These are phyloP conservation scores for Xylaria sp. DNA, from an alignment of 2,329 filamentous ascomycete species.

Conservation along the genomic window DNA sequence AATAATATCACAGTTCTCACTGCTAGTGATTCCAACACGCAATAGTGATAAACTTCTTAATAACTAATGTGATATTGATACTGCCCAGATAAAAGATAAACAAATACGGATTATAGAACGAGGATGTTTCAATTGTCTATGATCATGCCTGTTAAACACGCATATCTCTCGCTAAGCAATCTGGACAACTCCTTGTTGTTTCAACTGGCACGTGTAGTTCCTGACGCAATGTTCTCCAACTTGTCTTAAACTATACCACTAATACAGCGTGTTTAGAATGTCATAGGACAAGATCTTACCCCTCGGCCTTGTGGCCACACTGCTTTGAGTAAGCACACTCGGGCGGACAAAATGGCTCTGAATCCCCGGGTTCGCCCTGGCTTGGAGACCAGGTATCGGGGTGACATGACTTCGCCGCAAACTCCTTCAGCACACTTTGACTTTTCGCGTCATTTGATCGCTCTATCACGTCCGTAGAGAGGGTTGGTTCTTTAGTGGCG, in stretches of 20 bases:
- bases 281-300: background rate
- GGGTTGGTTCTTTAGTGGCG: constrained; percentile 1
- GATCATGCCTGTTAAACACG: background rate
- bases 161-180: background rate
- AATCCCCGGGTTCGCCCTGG: constrained; percentile 47
- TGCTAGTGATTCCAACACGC: background rate
- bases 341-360: constrained; percentile 46
- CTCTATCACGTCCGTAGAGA: background rate
- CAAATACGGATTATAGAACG: too few relatives aligned
- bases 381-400: constrained; percentile 45
- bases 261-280: background rate
- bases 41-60: background rate
- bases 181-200: background rate
- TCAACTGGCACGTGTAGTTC: too few relatives aligned
- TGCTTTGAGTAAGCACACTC: constrained; percentile 38
- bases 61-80: background rate
- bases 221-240: too few relatives aligned
- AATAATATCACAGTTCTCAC: too few relatives aligned
- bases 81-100: background rate
- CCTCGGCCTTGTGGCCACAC: constrained; percentile 17
- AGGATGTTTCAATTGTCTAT: background rate
- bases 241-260: too few relatives aligned
- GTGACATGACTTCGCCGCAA: constrained; percentile 40
- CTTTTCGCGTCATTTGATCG: background rate
- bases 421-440: background rate